phyloP scores from a whole-genome alignment of 2,329 filamentous ascomycete species.

The Colletotrichum falcatum region DNA sequence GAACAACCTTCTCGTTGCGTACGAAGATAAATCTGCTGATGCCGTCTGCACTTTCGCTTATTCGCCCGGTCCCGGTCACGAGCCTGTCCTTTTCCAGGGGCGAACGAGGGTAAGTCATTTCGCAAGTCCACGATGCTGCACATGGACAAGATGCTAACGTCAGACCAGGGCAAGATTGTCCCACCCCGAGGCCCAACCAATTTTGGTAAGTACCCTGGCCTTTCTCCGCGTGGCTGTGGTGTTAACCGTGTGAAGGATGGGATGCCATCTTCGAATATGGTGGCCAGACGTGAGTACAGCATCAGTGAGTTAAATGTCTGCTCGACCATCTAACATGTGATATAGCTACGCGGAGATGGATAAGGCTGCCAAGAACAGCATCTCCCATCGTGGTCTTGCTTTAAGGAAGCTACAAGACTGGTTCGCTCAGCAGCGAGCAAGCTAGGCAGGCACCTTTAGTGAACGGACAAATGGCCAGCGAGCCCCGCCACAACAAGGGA shows the following conservation, averaged over 20 bases:
- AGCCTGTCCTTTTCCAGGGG: constrained; percentile 92
- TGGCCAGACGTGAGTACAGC: constrained; percentile 75
- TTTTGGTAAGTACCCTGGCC: constrained; percentile 75
- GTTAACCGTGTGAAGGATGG: constrained; percentile 74
- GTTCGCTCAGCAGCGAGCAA: constrained; percentile 65
- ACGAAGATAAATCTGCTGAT: constrained; percentile 90
- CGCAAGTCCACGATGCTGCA: not conserved
- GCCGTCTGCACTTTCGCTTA: constrained; percentile 98
- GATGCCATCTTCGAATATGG: constrained; percentile 96
- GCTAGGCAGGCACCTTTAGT: constrained; percentile 12
- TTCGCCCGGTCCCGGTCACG: constrained; percentile 83
- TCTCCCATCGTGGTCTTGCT: constrained; percentile 92
- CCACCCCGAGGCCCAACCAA: constrained; percentile 80
- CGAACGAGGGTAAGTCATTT: constrained; percentile 76
- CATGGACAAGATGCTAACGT: constrained; percentile 1
- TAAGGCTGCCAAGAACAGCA: constrained; percentile 85
- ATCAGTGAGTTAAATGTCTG: not conserved
- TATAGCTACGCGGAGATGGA: constrained; percentile 92
- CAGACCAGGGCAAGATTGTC: constrained; percentile 79
- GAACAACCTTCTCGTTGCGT: constrained; percentile 90
- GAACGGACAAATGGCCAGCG: not conserved
- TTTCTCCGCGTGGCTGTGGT: constrained; percentile 26
- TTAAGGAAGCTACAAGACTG: constrained; percentile 87
- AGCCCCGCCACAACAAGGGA: not conserved
- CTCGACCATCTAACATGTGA: constrained; percentile 11